Percentiles rank a stretch among this genome's conserved stretches.
Conservation (phyloP, 140 eudicot genomes). For the Ambrosia hybrid region DNA sequence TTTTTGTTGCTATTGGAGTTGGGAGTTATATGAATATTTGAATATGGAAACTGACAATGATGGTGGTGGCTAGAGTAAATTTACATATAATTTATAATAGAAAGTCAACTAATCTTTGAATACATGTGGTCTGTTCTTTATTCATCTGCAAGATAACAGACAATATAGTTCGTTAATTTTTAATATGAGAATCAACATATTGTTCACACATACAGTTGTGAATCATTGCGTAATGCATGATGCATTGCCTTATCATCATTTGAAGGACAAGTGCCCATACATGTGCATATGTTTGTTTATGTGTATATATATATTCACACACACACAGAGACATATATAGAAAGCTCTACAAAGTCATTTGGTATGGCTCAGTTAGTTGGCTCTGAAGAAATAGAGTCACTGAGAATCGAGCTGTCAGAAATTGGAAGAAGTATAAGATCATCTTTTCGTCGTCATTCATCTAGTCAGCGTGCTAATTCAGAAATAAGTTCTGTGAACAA, state of each 20-base stretch:
- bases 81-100: background rate
- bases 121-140: background rate
- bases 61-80: background rate
- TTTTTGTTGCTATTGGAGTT: background rate
- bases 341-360: slow-evolving; percentile 20
- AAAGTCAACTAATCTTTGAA: slow-evolving; percentile 17
- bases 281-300: background rate
- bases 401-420: slow-evolving; percentile 28
- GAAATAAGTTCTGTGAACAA: slow-evolving; percentile 8
- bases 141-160: slow-evolving; percentile 9
- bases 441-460: slow-evolving; percentile 25
- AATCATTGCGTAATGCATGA: slow-evolving; percentile 15
- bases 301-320: background rate
- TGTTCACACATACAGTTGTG: background rate
- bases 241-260: slow-evolving; percentile 17
- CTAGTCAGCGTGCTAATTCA: slow-evolving; percentile 17
- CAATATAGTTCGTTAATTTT: background rate
- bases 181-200: background rate
- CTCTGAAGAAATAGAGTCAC: slow-evolving; percentile 31
- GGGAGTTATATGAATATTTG: background rate
- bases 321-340: background rate
- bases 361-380: slow-evolving; percentile 41
- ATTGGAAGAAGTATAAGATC: slow-evolving; percentile 40
- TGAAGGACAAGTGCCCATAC: background rate
- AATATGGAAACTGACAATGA: slow-evolving; percentile 3